A percentile compares a stretch with the other conserved stretches of the same genome.
Evolutionary conservation across 805 yeast genomes (phyloP).

Genomic region (Pichia manshurica): DNA sequence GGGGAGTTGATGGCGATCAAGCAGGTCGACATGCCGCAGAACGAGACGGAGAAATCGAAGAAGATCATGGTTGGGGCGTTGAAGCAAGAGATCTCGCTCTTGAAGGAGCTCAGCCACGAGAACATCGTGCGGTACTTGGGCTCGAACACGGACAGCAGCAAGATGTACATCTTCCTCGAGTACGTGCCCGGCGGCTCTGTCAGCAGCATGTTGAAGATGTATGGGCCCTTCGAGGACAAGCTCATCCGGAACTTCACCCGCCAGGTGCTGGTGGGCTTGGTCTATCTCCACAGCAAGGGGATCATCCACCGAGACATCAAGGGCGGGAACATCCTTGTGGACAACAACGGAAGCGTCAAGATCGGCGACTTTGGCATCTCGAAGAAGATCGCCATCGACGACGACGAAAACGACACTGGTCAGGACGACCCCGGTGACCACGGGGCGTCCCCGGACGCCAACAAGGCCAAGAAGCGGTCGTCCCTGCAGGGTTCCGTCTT

Average conservation of each 20-base stretch:
- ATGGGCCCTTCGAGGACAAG: constrained; percentile 60
- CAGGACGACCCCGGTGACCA: too few relatives aligned
- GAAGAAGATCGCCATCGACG: constrained; percentile 23
- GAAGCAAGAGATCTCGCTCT: constrained; percentile 71
- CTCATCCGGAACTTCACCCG: constrained; percentile 47
- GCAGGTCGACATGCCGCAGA: constrained; percentile 67
- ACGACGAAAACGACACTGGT: constrained; percentile 28
- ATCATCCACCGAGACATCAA: constrained; percentile 61
- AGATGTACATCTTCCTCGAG: constrained; percentile 66
- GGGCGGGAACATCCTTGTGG: constrained; percentile 58
- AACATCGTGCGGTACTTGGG: constrained; percentile 92
- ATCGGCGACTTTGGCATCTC: constrained; percentile 66
- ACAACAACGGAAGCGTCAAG: constrained; percentile 55
- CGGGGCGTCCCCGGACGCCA: too few relatives aligned
- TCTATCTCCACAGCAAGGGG: constrained; percentile 50
- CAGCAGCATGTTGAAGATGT: constrained; percentile 48
- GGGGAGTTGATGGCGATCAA: constrained; percentile 98
- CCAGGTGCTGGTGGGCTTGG: constrained; percentile 51
- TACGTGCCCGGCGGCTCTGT: constrained; percentile 47
- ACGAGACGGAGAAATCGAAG: constrained; percentile 29
- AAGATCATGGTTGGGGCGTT: constrained; percentile 65
- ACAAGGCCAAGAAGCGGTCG: constrained; percentile 47
- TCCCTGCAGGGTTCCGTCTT: constrained; percentile 92
- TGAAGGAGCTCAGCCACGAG: constrained; percentile 79
- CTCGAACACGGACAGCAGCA: constrained; percentile 66